Evolutionary conservation across 495 filamentous ascomycete genomes (phyloP).

Genomic region (Hypoxylon lienhwacheense): DNA sequence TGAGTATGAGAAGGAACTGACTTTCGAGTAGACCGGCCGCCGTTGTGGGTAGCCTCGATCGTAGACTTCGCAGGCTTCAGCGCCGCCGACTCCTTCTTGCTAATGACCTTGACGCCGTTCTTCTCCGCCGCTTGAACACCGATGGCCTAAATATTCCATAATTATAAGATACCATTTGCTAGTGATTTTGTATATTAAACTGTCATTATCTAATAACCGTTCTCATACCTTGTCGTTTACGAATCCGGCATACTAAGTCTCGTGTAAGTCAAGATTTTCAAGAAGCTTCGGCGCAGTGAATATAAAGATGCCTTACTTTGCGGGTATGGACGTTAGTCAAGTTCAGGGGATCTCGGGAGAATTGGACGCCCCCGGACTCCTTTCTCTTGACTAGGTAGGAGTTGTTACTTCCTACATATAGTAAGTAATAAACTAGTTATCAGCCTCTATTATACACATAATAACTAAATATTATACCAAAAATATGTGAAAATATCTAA

Average conservation of each 20-base stretch:
- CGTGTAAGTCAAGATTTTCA: slow-evolving; percentile 36
- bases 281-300: background rate
- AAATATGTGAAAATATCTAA: no score
- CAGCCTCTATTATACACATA: slow-evolving; percentile 12
- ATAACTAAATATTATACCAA: no score
- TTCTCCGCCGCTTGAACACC: slow-evolving; percentile 69
- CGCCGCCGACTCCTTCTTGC: slow-evolving; percentile 75
- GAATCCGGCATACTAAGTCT: slow-evolving; percentile 78
- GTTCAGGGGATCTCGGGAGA: slow-evolving; percentile 94
- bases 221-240: slow-evolving; percentile 84
- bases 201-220: background rate
- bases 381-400: slow-evolving; percentile 88
- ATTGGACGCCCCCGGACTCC: slow-evolving; percentile 70
- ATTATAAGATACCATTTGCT: slow-evolving; percentile 31
- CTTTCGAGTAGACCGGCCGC: slow-evolving; percentile 74
- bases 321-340: slow-evolving; percentile 83
- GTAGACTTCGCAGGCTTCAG: slow-evolving; percentile 70
- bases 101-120: slow-evolving; percentile 71
- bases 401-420: slow-evolving; percentile 69
- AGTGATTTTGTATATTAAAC: slow-evolving; percentile 17
- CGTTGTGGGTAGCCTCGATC: slow-evolving; percentile 65
- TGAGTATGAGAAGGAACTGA: slow-evolving; percentile 53
- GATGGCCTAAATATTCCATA: slow-evolving; percentile 80
- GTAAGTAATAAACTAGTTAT: slow-evolving; percentile 5
- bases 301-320: slow-evolving; percentile 65